Conservation (phyloP, 306 rosid genomes). For the Erythrophleum fordii region DNA sequence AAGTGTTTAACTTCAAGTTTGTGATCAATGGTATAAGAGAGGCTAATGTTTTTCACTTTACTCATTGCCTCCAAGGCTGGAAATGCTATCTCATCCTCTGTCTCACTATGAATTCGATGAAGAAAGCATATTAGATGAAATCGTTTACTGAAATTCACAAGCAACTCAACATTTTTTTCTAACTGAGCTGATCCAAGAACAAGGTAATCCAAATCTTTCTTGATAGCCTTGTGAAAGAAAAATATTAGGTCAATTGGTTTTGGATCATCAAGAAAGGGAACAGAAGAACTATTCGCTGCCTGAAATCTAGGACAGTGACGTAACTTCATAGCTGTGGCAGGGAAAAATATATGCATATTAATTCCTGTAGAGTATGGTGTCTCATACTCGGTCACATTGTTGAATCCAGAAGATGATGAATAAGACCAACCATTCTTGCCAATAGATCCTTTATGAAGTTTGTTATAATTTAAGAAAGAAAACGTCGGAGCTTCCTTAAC, state of each 20-base stretch:
- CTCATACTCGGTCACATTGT: conserved; percentile 49
- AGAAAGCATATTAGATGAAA: conserved; percentile 71
- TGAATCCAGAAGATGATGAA: conserved; percentile 53
- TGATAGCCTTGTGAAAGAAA: conserved; percentile 93
- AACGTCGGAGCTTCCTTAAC: conserved; percentile 52
- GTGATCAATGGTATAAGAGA: conserved; percentile 86
- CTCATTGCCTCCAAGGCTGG: conserved; percentile 93
- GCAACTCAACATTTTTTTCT: conserved; percentile 58
- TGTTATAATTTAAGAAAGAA: conserved; percentile 52
- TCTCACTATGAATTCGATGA: conserved; percentile 82
- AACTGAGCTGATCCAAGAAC: conserved; percentile 78
- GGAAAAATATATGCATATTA: conserved; percentile 70
- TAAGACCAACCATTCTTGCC: conserved; percentile 43
- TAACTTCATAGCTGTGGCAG: conserved; percentile 53
- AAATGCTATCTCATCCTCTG: conserved; percentile 93
- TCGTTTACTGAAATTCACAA: conserved; percentile 63
- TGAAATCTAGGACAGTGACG: conserved; percentile 52
- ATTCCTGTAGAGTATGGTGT: conserved; percentile 70
- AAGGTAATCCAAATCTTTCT: conserved; percentile 86
- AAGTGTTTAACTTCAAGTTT: conserved; percentile 69
- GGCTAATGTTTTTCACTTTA: conserved; percentile 78
- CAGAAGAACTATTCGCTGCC: conserved; percentile 39
- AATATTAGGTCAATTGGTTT: conserved; percentile 83
- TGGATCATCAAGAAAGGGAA: conserved; percentile 56
- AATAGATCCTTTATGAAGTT: conserved; percentile 37